Conservation (phyloP, 345 rosid genomes). For the Rhizophora apiculata region DNA sequence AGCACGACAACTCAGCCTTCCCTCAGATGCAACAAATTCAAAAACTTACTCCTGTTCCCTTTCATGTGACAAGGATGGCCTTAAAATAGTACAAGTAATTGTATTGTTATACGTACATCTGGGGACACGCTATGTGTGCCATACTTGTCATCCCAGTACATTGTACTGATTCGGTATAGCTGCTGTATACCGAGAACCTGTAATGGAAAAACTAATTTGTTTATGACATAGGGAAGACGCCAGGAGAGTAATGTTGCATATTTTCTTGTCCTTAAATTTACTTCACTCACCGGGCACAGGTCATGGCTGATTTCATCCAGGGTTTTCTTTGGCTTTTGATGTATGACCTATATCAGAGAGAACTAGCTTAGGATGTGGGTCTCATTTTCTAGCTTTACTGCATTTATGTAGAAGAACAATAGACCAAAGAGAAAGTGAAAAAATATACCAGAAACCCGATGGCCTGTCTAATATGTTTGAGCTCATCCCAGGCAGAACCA, state of each 20-base stretch:
- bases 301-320: conserved; percentile 90
- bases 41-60: background rate
- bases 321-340: conserved; percentile 88
- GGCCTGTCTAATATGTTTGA: conserved; percentile 92
- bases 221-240: conserved; percentile 3
- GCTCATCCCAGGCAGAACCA: conserved; percentile 93
- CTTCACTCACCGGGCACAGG: conserved; percentile 74
- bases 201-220: background rate
- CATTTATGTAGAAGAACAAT: conserved; percentile 7
- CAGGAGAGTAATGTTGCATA: background rate
- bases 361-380: background rate
- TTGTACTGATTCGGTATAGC: conserved; percentile 79
- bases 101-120: conserved; percentile 58
- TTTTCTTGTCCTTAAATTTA: background rate
- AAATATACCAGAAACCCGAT: conserved; percentile 78
- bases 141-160: conserved; percentile 99
- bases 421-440: background rate
- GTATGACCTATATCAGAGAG: conserved; percentile 63
- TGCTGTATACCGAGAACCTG: conserved; percentile 94
- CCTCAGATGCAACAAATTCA: background rate
- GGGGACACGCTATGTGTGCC: conserved; percentile 85
- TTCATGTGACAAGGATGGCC: conserved; percentile 15
- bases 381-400: background rate
- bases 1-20: background rate
- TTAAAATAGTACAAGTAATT: conserved; percentile 17